phyloP scores from a whole-genome alignment of 129 eudicot species.

The carrot (Daucus carota) region DNA sequence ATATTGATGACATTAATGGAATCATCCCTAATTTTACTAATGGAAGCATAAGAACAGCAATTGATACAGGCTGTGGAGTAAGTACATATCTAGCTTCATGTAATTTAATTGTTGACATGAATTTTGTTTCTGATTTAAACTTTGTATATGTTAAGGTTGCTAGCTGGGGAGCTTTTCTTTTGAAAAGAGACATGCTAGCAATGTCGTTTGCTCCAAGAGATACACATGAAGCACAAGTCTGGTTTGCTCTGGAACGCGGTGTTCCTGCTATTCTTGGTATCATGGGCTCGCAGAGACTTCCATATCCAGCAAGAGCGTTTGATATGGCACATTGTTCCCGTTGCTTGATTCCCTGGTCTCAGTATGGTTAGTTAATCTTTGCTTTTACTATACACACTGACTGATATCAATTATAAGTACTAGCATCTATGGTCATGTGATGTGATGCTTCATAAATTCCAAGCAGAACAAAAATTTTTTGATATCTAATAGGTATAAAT shows the following conservation, averaged over 20 bases:
- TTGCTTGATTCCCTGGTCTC: slow-evolving; percentile 86
- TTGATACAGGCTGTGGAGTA: slow-evolving; percentile 99
- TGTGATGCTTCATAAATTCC: background rate
- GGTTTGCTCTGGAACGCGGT: slow-evolving; percentile 95
- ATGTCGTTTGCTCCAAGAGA: slow-evolving; percentile 99
- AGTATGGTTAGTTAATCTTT: slow-evolving; percentile 34
- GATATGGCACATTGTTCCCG: slow-evolving; percentile 99
- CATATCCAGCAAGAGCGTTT: slow-evolving; percentile 90
- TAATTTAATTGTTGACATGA: background rate
- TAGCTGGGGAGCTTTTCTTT: slow-evolving; percentile 92
- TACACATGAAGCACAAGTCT: slow-evolving; percentile 98
- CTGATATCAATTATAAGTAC: background rate
- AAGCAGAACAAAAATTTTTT: no score
- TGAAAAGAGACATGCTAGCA: slow-evolving; percentile 77
- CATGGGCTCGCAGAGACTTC: slow-evolving; percentile 81
- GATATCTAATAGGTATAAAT: background rate
- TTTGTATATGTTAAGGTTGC: slow-evolving; percentile 52
- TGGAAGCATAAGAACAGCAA: slow-evolving; percentile 79
- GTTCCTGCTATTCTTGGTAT: slow-evolving; percentile 94
- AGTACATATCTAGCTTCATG: slow-evolving; percentile 11
- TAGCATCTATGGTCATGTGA: background rate
- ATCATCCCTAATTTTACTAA: slow-evolving; percentile 64
- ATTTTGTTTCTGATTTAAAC: background rate
- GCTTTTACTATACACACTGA: background rate
- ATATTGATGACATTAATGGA: slow-evolving; percentile 69